Conservation (phyloP, 1,284 basidiomycete genomes). For the Grifola frondosa region DNA sequence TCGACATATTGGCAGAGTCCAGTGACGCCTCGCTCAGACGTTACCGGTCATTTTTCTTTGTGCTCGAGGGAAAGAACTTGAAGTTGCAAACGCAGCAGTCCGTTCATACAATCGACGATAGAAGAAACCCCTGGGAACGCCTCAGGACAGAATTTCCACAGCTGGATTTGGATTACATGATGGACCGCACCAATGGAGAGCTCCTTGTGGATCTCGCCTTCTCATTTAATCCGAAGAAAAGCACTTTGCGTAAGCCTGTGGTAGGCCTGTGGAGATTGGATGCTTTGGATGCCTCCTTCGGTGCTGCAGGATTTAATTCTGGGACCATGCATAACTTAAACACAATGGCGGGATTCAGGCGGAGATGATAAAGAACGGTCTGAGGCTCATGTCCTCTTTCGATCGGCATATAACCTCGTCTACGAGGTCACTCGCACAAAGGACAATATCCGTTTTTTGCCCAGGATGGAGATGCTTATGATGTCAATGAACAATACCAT, state of each 20-base stretch:
- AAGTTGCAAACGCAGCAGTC: constrained; percentile 3
- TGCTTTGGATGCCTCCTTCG: too few species aligned
- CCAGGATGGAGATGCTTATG: constrained; percentile 1
- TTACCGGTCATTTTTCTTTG: constrained; percentile 2
- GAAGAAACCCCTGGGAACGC: background rate
- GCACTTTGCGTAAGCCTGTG: too few species aligned
- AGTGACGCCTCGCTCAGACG: too few species aligned
- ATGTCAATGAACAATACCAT: background rate
- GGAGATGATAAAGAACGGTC: background rate
- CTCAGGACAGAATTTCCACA: background rate
- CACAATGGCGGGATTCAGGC: too few species aligned
- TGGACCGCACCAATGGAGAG: background rate
- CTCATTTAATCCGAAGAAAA: background rate
- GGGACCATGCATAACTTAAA: too few species aligned
- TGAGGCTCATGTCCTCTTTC: background rate
- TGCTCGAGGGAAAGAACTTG: constrained; percentile 1
- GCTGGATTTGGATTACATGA: constrained; percentile 3
- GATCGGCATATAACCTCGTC: constrained; percentile 1
- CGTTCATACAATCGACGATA: too few species aligned
- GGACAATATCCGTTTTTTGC: constrained; percentile 1
- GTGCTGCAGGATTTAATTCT: too few species aligned
- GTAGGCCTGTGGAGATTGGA: too few species aligned
- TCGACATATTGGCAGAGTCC: too few species aligned
- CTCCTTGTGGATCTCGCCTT: background rate
- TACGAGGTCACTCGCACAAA: background rate